Percentiles rank a stretch among this genome's conserved stretches.
Evolutionary conservation across 2,329 filamentous ascomycete genomes (phyloP).

Genomic region (Colletotrichum tanaceti): DNA sequence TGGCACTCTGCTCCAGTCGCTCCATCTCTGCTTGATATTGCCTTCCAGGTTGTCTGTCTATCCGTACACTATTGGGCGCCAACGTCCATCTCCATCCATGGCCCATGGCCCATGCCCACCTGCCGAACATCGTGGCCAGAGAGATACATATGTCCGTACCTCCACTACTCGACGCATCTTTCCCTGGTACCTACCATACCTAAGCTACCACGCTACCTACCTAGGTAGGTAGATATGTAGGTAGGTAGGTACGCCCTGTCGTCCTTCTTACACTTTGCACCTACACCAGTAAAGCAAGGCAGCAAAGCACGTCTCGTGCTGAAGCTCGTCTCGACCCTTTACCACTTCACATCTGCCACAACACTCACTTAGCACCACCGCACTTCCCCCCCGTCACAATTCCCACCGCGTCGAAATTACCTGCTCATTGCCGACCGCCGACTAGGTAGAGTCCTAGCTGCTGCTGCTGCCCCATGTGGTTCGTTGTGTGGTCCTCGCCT

Average conservation of each 20-base stretch:
- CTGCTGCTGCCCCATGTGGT: constrained; percentile 21
- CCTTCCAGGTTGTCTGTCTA: background rate
- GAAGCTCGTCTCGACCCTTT: constrained; percentile 5
- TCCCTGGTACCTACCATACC: no score
- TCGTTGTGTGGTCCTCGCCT: constrained; percentile 19
- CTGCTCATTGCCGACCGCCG: constrained; percentile 11
- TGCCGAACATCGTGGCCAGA: background rate
- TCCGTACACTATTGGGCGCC: no score
- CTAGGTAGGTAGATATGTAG: no score
- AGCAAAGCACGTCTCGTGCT: constrained; percentile 12
- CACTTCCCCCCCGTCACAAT: constrained; percentile 17
- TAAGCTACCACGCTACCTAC: no score
- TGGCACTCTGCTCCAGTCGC: background rate
- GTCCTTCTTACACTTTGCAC: background rate
- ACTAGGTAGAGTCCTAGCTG: constrained; percentile 12
- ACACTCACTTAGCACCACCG: constrained; percentile 8
- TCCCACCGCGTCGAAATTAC: background rate
- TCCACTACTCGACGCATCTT: no score
- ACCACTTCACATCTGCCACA: no score
- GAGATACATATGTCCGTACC: no score
- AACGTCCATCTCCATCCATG: background rate
- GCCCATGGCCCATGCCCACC: background rate
- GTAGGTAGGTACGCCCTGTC: background rate
- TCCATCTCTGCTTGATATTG: background rate
- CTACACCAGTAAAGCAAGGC: background rate